Conservation (phyloP, 148 eudicot genomes). For the Beta vulgaris region DNA sequence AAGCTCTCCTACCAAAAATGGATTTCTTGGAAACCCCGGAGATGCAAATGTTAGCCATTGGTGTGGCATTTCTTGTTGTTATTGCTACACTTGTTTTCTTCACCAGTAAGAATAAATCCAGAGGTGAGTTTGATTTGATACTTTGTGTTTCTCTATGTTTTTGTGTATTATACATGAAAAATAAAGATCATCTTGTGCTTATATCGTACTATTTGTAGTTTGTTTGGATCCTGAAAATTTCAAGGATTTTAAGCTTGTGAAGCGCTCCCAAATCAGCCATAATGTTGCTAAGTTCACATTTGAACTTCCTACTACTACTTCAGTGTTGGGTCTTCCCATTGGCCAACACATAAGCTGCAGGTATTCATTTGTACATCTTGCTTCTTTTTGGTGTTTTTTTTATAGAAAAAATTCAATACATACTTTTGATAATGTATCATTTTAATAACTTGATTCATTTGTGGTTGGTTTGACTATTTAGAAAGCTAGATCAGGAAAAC, state of each 20-base stretch:
- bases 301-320: conserved; percentile 80
- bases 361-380: conserved; percentile 27
- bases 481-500: background rate
- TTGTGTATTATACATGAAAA: background rate
- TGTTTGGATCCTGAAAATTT: conserved; percentile 80
- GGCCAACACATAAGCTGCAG: conserved; percentile 97
- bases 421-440: background rate
- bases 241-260: conserved; percentile 84
- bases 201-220: conserved; percentile 32
- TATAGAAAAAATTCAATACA: background rate
- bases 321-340: conserved; percentile 89
- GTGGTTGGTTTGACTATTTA: background rate
- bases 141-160: background rate
- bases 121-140: conserved; percentile 40
- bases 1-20: conserved; percentile 25
- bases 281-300: conserved; percentile 90
- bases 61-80: conserved; percentile 61
- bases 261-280: conserved; percentile 70
- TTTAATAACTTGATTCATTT: background rate
- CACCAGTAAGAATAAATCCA: conserved; percentile 53
- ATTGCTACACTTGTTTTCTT: conserved; percentile 48
- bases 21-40: conserved; percentile 48
- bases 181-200: conserved; percentile 5
- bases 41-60: conserved; percentile 60
- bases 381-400: background rate